Evolutionary conservation across 345 rosid species (phyloP).

Genomic region (Aegle marmelos): DNA sequence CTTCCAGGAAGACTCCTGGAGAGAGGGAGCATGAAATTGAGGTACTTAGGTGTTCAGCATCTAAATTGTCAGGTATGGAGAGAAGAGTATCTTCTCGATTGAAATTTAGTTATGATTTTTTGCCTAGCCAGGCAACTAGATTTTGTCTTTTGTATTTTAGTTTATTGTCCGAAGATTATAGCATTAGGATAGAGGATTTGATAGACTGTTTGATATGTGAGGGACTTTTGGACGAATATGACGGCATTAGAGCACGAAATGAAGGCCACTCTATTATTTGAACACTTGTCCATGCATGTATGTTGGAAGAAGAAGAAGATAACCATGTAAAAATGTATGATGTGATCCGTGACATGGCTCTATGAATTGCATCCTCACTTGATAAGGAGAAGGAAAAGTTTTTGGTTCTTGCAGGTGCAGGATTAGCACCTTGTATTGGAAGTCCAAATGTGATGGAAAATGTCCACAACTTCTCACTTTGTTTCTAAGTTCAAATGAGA

Average conservation of each 20-base stretch:
- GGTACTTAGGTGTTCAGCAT: neutral
- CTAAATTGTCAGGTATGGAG: slow-evolving; percentile 2
- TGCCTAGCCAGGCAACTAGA: neutral
- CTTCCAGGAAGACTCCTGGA: neutral
- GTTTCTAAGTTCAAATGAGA: slow-evolving; percentile 5
- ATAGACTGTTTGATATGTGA: slow-evolving; percentile 26
- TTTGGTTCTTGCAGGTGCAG: slow-evolving; percentile 14
- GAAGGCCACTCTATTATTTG: slow-evolving; percentile 19
- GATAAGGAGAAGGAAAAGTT: slow-evolving; percentile 15
- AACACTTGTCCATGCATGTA: slow-evolving; percentile 18
- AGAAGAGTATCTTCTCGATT: neutral
- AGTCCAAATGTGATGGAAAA: slow-evolving; percentile 16
- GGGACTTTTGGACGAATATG: slow-evolving; percentile 21
- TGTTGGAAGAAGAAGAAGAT: slow-evolving; percentile 19
- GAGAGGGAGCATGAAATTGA: neutral
- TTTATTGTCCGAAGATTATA: slow-evolving; percentile 21
- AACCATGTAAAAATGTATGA: slow-evolving; percentile 36
- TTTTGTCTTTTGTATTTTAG: neutral
- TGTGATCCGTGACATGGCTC: slow-evolving; percentile 37
- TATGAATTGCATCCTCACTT: slow-evolving; percentile 28
- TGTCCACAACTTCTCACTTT: slow-evolving; percentile 29
- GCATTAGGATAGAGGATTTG: neutral
- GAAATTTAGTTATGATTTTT: neutral
- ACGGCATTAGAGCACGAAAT: neutral
- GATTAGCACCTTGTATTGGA: slow-evolving; percentile 13